Evolutionary conservation across 2,329 filamentous ascomycete genomes (phyloP), one percentile per base, ranked within the genome.

Genomic region (Aureobasidium lini): DNA sequence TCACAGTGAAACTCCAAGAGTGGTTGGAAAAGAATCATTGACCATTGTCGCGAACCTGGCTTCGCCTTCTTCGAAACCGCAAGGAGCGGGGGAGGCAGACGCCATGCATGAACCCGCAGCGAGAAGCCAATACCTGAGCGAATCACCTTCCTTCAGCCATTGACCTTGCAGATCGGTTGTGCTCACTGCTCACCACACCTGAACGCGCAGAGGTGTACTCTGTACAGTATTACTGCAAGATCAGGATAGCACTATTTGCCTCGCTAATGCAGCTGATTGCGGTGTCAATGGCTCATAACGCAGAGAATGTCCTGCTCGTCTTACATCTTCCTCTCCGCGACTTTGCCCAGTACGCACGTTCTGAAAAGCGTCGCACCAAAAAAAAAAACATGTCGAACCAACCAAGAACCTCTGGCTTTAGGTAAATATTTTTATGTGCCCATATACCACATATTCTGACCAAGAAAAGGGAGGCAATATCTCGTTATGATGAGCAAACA

Each of bases 391-490:
- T 58, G 56, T n/a, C 42, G 28, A 58, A 49, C 32, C 58, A 60
- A 40, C 40, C 58, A 13, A 50, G 58, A 31, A 23, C n/a, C 10
- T 60, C 58, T 39, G 58, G 58, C 2, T 60, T 60, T 29, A 53
- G 47, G 58, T 60, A 16, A 8, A 34, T 56, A 16, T 49, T 9
- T 13, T 23, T 10, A 15, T 36, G 11, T 10, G 31, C 4, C 4
- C 31, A 10, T 16, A 8, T 42, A n/a, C 13, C 2, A n/a, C 29
- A 16, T 15, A 6, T 43, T 15, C 43, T 50, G 28, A 52, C 11
- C 23, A 16, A 40, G 15, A 3, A 11, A 40, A 57, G 54, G 16
- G 54, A 50, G 34, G 44, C 44, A 4, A 42, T 50, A 18, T 50
- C 56, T 32, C 44, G 28, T 34, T 34, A 42, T 10, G 34, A 40